phyloP scores from a whole-genome alignment of 1,139 yeast genomes.

The Pichia sp. region DNA sequence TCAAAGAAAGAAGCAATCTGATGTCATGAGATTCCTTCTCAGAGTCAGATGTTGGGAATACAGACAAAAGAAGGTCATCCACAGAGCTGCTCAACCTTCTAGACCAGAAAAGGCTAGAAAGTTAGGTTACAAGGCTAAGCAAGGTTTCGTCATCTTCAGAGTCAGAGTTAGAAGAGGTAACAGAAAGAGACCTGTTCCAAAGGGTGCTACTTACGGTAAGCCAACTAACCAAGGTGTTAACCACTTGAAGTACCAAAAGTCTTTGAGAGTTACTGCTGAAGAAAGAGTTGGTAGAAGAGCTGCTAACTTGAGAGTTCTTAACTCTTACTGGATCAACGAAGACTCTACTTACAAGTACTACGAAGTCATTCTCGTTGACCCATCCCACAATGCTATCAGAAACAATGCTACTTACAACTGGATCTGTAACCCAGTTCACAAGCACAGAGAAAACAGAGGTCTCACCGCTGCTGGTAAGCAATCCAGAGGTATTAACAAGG shows the following conservation, averaged over 20 bases:
- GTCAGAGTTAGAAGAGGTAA: slow-evolving; percentile 99
- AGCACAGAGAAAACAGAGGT: slow-evolving; percentile 99
- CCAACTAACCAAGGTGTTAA: slow-evolving; percentile 99
- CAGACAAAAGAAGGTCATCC: slow-evolving; percentile 98
- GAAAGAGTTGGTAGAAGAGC: slow-evolving; percentile 99
- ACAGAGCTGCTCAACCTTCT: slow-evolving; percentile 98
- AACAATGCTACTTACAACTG: slow-evolving; percentile 99
- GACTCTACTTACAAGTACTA: slow-evolving; percentile 99
- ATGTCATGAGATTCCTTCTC: slow-evolving; percentile 96
- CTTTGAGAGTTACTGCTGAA: slow-evolving; percentile 97
- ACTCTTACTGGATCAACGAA: slow-evolving; percentile 99
- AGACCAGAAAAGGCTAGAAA: slow-evolving; percentile 99
- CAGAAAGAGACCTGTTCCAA: slow-evolving; percentile 99
- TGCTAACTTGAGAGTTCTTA: slow-evolving; percentile 97
- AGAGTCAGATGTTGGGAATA: slow-evolving; percentile 99
- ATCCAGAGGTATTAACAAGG: slow-evolving; percentile 99
- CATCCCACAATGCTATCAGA: slow-evolving; percentile 98
- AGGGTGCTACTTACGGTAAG: slow-evolving; percentile 99
- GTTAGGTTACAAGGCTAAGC: slow-evolving; percentile 99
- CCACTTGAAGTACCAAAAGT: slow-evolving; percentile 99
- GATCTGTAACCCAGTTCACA: slow-evolving; percentile 99
- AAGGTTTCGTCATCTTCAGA: slow-evolving; percentile 98
- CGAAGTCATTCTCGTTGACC: slow-evolving; percentile 96
- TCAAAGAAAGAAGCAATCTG: slow-evolving; percentile 99
- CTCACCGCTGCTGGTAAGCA: slow-evolving; percentile 97